Conservation (phyloP, 2,329 filamentous ascomycete species). For the Xylariaceae sp. region DNA sequence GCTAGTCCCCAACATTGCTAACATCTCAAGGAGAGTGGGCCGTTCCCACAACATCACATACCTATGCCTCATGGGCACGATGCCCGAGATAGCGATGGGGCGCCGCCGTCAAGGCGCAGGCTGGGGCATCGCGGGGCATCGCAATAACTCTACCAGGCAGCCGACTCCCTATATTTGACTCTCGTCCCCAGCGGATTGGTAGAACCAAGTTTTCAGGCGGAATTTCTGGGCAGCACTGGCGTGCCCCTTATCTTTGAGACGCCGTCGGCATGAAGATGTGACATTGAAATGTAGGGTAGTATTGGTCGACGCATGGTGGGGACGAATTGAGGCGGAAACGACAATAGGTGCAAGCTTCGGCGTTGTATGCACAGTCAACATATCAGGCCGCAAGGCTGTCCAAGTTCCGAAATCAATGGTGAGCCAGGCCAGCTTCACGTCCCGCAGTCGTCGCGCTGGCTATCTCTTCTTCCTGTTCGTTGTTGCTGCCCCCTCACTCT, state of each 20-base stretch:
- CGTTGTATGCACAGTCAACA: neutral
- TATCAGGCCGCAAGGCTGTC: neutral
- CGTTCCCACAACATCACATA: neutral
- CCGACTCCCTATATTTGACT: neutral
- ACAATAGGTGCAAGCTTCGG: neutral
- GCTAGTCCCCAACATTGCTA: constrained; percentile 2
- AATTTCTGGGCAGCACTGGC: neutral
- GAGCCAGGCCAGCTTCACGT: neutral
- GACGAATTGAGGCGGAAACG: neutral
- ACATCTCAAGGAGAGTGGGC: neutral
- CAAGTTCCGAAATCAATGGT: neutral
- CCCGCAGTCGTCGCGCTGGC: neutral
- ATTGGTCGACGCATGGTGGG: neutral
- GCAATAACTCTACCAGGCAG: neutral
- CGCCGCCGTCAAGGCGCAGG: neutral
- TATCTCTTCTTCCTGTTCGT: neutral
- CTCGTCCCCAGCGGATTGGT: neutral
- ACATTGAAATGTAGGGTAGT: neutral
- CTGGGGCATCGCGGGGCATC: neutral
- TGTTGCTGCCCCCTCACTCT: neutral
- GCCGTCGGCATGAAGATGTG: neutral
- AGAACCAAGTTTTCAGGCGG: neutral
- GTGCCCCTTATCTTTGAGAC: neutral
- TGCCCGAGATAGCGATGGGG: constrained; percentile 5
- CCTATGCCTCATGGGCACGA: neutral